Conservation (phyloP, 2,329 filamentous ascomycete species). For the Fusarium cicatricum region DNA sequence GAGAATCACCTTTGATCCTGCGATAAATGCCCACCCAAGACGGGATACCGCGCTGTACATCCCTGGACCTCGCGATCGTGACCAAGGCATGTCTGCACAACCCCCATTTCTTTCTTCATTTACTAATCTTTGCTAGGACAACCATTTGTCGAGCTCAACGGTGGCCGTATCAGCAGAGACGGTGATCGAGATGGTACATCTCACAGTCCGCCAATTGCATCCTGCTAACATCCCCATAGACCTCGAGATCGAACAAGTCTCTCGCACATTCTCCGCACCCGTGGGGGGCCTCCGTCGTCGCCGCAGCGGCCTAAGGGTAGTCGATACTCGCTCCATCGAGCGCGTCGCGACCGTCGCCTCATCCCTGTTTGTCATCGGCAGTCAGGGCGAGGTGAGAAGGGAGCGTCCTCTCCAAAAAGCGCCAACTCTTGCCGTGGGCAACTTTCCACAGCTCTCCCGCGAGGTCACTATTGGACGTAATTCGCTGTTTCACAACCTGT, state of each 20-base stretch:
- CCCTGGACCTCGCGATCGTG: constrained; percentile 46
- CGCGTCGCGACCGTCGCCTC: constrained; percentile 45
- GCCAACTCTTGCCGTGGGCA: constrained; percentile 27
- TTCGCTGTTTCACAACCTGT: constrained; percentile 55
- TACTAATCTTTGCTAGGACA: constrained; percentile 31
- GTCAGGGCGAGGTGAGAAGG: constrained; percentile 21
- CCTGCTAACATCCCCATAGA: constrained; percentile 22
- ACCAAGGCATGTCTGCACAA: constrained; percentile 34
- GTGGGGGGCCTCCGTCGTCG: constrained; percentile 36
- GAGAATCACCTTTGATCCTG: constrained; percentile 43
- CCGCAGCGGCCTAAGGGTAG: constrained; percentile 36
- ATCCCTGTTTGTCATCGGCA: constrained; percentile 52
- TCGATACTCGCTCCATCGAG: constrained; percentile 48
- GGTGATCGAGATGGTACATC: constrained; percentile 24
- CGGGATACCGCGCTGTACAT: constrained; percentile 42
- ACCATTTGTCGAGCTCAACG: constrained; percentile 41
- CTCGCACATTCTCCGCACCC: constrained; percentile 18
- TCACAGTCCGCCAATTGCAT: neutral
- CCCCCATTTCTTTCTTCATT: neutral
- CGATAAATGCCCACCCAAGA: constrained; percentile 38
- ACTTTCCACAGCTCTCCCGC: constrained; percentile 52
- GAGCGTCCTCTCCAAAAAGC: constrained; percentile 22
- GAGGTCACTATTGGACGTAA: constrained; percentile 56
- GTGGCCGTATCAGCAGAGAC: constrained; percentile 32
- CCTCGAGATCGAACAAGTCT: constrained; percentile 27